Conservation (phyloP, 257 asterid species). For the Nyctanthes arbortristis region DNA sequence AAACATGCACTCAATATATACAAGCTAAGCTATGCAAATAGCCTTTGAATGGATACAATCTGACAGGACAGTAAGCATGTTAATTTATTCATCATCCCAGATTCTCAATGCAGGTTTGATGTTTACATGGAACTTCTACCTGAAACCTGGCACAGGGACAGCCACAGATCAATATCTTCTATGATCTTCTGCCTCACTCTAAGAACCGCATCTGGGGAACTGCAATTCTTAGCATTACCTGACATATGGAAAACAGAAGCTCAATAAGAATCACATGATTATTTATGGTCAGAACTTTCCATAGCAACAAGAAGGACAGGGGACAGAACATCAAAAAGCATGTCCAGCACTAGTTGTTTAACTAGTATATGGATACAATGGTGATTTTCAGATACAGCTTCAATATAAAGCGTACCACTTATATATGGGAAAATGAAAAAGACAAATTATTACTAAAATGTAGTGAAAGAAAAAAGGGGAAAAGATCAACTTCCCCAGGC, state of each 20-base stretch:
- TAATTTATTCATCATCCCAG: background rate
- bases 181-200: slow-evolving; percentile 74
- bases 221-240: slow-evolving; percentile 79
- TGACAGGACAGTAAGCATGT: background rate
- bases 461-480: background rate
- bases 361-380: too few species aligned
- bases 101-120: too few species aligned
- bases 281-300: background rate
- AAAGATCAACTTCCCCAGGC: background rate
- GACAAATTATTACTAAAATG: background rate
- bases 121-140: slow-evolving; percentile 54
- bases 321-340: too few species aligned
- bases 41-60: background rate
- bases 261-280: background rate
- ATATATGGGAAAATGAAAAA: background rate
- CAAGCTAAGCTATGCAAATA: background rate
- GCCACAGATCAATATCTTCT: slow-evolving; percentile 70
- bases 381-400: background rate
- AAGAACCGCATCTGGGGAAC: slow-evolving; percentile 70
- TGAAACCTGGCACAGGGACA: slow-evolving; percentile 68
- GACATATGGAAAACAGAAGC: slow-evolving; percentile 23
- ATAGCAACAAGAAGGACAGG: background rate
- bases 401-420: background rate
- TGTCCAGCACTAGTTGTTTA: too few species aligned
- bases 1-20: background rate